Evolutionary conservation across 495 filamentous ascomycete genomes (phyloP).

Genomic region (Penicillium salamii): DNA sequence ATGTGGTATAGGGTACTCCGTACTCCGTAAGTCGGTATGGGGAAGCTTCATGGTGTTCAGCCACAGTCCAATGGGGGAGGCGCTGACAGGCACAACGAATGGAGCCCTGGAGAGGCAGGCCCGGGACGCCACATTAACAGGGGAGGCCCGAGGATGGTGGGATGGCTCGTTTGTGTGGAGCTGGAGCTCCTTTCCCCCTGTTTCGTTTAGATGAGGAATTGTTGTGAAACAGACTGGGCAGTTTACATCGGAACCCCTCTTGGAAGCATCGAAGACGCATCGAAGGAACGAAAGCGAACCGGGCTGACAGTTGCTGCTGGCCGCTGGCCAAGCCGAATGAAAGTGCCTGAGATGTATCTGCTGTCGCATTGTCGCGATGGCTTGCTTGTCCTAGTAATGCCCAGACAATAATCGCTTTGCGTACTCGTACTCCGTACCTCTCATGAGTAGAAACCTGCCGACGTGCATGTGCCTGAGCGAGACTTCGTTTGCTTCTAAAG

Average conservation of each 20-base stretch:
- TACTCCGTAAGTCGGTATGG: too few relatives aligned
- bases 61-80: not conserved
- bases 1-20: not conserved
- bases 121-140: slow-evolving; percentile 12
- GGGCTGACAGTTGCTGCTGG: slow-evolving; percentile 17
- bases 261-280: slow-evolving; percentile 37
- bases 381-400: not conserved
- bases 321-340: slow-evolving; percentile 11
- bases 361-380: not conserved
- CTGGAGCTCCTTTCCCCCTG: not conserved
- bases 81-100: not conserved
- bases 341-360: slow-evolving; percentile 9
- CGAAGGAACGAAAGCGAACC: slow-evolving; percentile 28
- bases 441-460: not conserved
- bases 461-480: not conserved
- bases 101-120: not conserved
- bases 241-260: not conserved
- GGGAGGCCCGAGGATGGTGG: slow-evolving; percentile 16
- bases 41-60: not conserved
- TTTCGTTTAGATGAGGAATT: slow-evolving; percentile 3
- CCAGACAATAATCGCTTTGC: not conserved
- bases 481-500: too few relatives aligned
- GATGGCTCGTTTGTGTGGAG: slow-evolving; percentile 19
- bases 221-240: slow-evolving; percentile 12
- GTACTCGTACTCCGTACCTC: not conserved